Conservation (phyloP, 2,329 filamentous ascomycete species). For the Furcasterigmium sp. region DNA sequence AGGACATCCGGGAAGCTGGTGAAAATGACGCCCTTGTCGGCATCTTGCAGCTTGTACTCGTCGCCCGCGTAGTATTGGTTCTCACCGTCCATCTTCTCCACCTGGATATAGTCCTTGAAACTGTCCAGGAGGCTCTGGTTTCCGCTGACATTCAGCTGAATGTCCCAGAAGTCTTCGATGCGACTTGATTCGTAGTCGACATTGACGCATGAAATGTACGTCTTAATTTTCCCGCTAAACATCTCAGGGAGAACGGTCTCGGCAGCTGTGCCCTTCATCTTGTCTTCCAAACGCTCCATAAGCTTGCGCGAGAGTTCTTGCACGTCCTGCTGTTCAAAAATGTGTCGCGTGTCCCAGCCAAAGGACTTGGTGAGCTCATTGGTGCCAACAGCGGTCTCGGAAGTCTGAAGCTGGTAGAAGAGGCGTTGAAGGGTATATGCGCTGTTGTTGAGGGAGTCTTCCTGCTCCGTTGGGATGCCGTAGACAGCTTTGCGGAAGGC, state of each 20-base stretch:
- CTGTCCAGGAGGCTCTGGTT: conserved; percentile 92
- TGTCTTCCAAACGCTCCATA: conserved; percentile 95
- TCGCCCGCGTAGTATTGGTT: conserved; percentile 96
- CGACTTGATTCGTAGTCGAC: conserved; percentile 96
- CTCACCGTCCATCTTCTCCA: conserved; percentile 94
- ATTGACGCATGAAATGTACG: conserved; percentile 97
- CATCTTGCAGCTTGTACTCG: conserved; percentile 87
- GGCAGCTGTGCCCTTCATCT: conserved; percentile 93
- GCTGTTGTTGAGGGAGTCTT: conserved; percentile 77
- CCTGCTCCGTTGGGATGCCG: conserved; percentile 87
- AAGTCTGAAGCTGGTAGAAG: conserved; percentile 93
- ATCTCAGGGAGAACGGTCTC: conserved; percentile 85
- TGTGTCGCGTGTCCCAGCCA: conserved; percentile 95
- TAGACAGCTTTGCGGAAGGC: conserved; percentile 97
- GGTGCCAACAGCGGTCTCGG: conserved; percentile 75
- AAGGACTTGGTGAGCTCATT: conserved; percentile 94
- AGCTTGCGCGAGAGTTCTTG: conserved; percentile 94
- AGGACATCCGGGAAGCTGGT: conserved; percentile 90
- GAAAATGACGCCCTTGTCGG: conserved; percentile 97
- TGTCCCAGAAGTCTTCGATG: conserved; percentile 97
- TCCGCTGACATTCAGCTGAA: conserved; percentile 92
- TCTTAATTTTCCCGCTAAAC: conserved; percentile 97
- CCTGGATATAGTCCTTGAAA: conserved; percentile 93
- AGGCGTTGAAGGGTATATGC: conserved; percentile 90
- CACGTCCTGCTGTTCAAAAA: conserved; percentile 98